phyloP scores from a whole-genome alignment of 257 asterid genomes.

The Henckelia pumila region DNA sequence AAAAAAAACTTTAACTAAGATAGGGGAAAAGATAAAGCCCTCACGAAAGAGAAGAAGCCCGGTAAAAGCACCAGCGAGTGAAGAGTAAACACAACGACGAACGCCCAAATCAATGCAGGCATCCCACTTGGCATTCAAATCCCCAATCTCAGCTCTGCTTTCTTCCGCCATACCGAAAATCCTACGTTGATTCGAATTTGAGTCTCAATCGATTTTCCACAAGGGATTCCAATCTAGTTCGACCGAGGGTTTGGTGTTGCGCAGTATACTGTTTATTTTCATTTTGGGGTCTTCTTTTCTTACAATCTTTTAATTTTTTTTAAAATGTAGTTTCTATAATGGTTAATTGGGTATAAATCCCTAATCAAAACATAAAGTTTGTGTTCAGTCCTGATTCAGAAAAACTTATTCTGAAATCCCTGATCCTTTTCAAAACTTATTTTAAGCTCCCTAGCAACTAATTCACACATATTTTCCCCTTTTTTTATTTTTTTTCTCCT shows the following conservation, averaged over 20 bases:
- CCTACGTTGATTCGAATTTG: not conserved
- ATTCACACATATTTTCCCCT: too few species aligned
- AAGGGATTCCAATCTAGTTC: not conserved
- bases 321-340: too few species aligned
- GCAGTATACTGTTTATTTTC: too few species aligned
- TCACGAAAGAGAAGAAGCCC: slow-evolving; percentile 71
- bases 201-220: not conserved
- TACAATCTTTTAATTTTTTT: too few species aligned
- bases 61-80: slow-evolving; percentile 55
- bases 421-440: too few species aligned
- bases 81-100: slow-evolving; percentile 63
- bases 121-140: slow-evolving; percentile 67
- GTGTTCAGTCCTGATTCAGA: too few species aligned
- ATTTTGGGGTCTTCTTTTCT: too few species aligned
- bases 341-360: too few species aligned
- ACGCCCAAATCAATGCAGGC: slow-evolving; percentile 65
- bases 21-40: slow-evolving; percentile 9
- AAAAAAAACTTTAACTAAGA: not conserved
- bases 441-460: too few species aligned
- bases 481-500: too few species aligned
- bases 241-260: slow-evolving; percentile 23
- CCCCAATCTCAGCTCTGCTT: slow-evolving; percentile 40
- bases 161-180: slow-evolving; percentile 42
- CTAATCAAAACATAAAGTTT: too few species aligned
- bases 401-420: too few species aligned